Percentiles rank a stretch among this genome's conserved stretches.
These are phyloP conservation scores for Neospora caninum DNA, from an alignment of 169 alveolate genomes.

Conservation along the genomic window DNA sequence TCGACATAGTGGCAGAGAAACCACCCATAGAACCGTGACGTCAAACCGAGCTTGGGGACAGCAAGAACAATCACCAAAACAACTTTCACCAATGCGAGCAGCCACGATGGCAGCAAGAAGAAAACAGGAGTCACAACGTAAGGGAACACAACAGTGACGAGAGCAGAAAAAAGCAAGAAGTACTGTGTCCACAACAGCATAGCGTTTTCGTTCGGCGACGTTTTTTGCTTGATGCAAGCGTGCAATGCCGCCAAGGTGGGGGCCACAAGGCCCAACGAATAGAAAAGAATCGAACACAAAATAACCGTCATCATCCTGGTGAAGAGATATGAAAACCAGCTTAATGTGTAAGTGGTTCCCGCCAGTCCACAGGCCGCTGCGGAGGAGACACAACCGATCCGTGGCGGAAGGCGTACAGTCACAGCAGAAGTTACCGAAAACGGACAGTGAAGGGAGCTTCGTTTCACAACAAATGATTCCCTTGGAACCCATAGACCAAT, in stretches of 20 bases:
- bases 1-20: constrained; percentile 7
- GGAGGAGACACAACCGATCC: not conserved
- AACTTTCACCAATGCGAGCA: not conserved
- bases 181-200: constrained; percentile 35
- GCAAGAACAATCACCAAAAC: not conserved
- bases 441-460: too few relatives aligned
- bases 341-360: not conserved
- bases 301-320: not conserved
- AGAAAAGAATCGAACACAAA: constrained; percentile 8
- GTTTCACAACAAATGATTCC: too few relatives aligned
- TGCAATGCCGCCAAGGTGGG: constrained; percentile 28
- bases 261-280: constrained; percentile 13
- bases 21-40: not conserved
- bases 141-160: constrained; percentile 23
- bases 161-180: constrained; percentile 9
- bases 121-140: not conserved
- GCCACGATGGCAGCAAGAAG: constrained; percentile 37
- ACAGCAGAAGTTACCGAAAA: too few relatives aligned
- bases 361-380: not conserved
- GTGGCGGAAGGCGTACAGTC: too few relatives aligned
- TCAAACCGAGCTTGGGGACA: constrained; percentile 5
- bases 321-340: not conserved
- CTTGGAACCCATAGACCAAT: too few relatives aligned
- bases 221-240: constrained; percentile 13
- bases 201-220: not conserved